Conservation (phyloP, 495 filamentous ascomycete genomes). For the Rostrohypoxylon terebratum region DNA sequence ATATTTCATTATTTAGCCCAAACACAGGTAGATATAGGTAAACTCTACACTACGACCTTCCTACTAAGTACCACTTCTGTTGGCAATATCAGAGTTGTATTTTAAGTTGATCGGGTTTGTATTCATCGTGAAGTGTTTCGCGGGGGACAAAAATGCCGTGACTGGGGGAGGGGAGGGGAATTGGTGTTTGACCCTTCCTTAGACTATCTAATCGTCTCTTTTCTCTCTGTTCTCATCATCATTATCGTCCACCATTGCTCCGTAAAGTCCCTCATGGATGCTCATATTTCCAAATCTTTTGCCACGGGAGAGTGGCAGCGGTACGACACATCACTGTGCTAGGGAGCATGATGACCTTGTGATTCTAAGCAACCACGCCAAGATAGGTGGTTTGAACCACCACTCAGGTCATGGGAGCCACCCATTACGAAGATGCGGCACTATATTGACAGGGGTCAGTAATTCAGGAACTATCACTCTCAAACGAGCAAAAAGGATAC, state of each 20-base stretch:
- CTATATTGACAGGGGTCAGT: too few species aligned
- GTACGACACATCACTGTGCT: constrained; percentile 12
- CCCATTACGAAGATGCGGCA: constrained; percentile 41
- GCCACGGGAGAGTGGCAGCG: constrained; percentile 5
- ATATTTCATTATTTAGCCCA: not conserved
- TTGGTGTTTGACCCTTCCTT: constrained; percentile 42
- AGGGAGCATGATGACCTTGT: constrained; percentile 11
- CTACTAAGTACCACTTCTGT: constrained; percentile 22
- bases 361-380: constrained; percentile 8
- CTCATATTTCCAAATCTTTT: constrained; percentile 35
- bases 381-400: not conserved
- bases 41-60: constrained; percentile 12
- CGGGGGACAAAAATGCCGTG: constrained; percentile 47
- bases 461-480: too few species aligned
- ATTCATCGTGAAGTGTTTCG: constrained; percentile 49
- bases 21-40: not conserved
- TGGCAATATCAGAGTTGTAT: constrained; percentile 11
- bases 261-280: constrained; percentile 15
- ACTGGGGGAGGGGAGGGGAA: constrained; percentile 30
- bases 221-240: constrained; percentile 30
- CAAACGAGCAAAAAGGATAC: too few species aligned
- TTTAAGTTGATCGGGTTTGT: constrained; percentile 40
- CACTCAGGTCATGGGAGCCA: not conserved
- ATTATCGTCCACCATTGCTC: constrained; percentile 32
- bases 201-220: constrained; percentile 47